Base-by-base conservation (phyloP, 352 stramenopile species). In the Pythium biforme region DNA sequence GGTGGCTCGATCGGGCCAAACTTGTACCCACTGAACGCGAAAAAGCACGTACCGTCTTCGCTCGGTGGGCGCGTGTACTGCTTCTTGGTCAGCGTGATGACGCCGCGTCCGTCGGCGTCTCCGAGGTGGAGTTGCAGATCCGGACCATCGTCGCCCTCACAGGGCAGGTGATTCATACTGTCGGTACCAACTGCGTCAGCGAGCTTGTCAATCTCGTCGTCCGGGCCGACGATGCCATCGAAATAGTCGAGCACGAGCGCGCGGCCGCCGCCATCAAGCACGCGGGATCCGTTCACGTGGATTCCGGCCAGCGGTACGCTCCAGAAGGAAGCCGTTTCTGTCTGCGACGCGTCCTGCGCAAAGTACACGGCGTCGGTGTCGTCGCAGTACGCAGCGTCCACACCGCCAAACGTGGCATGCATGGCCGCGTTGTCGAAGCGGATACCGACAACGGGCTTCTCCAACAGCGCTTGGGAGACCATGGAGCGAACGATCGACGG, bases 361-460 rank as follows among this genome's bases (percentile, higher is more conserved):
- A 64, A 64, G 39, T 46, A 64, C 0, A 23, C 20, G 48, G 58
- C 25, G 11, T 23, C 34, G 8, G 37, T 4, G 7, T 51, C 33
- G 26, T 45, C 4, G 12, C 51, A 26, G 37, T 58, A 53, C 4
- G 17, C 23, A 3, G 26, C 3, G 22, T 66, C 43, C 26, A 60
- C 40, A 19, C 59, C 59, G 17, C 59, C 59, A 23, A 66, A 60
- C 23, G 34, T 46, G 11, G 56, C 34, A 9, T 64, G 46, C n/a
- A 39, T 27, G 27, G 55, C 19, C 12, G 8, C 3, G 11, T 57
- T 37, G 15, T 29, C 47, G 10, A 52, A 43, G 10, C 20, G 39
- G 19, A 64, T 3, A 6, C 57, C 57, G 4, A 64, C 47, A 4
- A 50, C n/a, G 2, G 57, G 57, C 3, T 27, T 25, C 3, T 64